Evolutionary conservation across 2,329 filamentous ascomycete species (phyloP), one percentile per base, ranked within the genome.

Genomic region (Zalaria sp.): DNA sequence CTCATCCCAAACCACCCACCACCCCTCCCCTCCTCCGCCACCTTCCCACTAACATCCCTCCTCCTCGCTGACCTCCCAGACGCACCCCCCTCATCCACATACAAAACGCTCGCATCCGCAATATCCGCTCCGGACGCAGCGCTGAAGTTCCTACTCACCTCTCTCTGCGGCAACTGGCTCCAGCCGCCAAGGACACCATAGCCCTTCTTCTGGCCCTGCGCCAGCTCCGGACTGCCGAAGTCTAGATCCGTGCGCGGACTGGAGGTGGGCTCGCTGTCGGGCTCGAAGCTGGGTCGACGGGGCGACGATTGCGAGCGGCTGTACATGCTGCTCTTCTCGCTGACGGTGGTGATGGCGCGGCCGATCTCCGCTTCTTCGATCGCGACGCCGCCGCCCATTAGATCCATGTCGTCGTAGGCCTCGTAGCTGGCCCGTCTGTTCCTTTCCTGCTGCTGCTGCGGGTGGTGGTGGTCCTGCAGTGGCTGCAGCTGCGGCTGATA

Each of bases 31-130:
- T 88, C 83, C 57, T 87, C 82, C 0, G 72, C 81, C 42, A 78
- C 60, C 65, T 82, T 84, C 1, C 82, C 83, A 54, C 81, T 86
- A 2, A 84, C 80, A 46, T 81, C 77, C 37, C 80, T 64, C 37
- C 72, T 64, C 11, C 60, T 63, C 47, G 43, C 58, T 28, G 40
- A 53, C 29, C 7, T 32, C 40, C 45, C 57, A 46, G 37, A 42
- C 54, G 11, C 45, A 4, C 51, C 54, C 7, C 50, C 51, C 35
- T 51, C 56, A 11, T 56, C 58, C 37, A 48, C 45, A 46, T 35
- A 61, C 45, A 50, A 58, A 51, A 41, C 54, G 51, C 18, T 56
- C 57, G 47, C 51, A 42, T 63, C 63, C 18, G 59, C 55, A 42
- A 67, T 62, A 39, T 71, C 68, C 3, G 66, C 62, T 3, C 68